Evolutionary conservation across 1,284 basidiomycete species (phyloP), one percentile per base, ranked within the genome.

Genomic region (Tremellales sp.): DNA sequence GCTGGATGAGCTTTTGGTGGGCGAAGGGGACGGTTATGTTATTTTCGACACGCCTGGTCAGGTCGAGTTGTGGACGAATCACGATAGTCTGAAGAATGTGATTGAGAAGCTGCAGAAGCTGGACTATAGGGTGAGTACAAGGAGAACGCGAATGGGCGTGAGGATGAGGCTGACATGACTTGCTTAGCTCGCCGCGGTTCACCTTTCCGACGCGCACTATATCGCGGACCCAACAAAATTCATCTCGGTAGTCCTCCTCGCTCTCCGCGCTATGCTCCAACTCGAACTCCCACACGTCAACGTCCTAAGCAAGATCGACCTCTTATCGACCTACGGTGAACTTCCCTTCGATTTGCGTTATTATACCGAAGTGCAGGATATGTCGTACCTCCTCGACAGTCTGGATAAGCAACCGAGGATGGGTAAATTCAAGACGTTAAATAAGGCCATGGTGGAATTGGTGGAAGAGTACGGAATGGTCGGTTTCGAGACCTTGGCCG

Each of bases 31-130:
- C 55, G 65, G 65, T 21, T 97, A 96, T 74, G 81, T 98, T 41
- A 77, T 98, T 35, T 96, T 99, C 70, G 96, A 99, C 73, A 81
- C 97, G 4, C 94, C 96, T 0, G 96, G 96, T 0, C 96, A 99
- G 75, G 94, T 98, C 42, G 96, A 99, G 73, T 77, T 99, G 39
- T 91, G 87, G 74, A 98, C 96, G 46, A 97, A 94, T 68, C 96
- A 98, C 66, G 83, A 85, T 29, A 90, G 86, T 69, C 75, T 94
- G 64, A 93, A 86, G 77, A 81, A 78, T 50, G 85, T 93, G 56
- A 79, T 89, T 7, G 80, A 81, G 54, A 84, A 79, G 60, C 76
- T 93, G 55, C 78, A 77, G 46, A 92, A 89, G 74, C 70, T 79
- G 61, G 85, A 86, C n/a, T 91, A 89, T 70, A 79, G 92, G 75